phyloP scores from a whole-genome alignment of 352 stramenopile species.

The Phytophthora niederhauseri region DNA sequence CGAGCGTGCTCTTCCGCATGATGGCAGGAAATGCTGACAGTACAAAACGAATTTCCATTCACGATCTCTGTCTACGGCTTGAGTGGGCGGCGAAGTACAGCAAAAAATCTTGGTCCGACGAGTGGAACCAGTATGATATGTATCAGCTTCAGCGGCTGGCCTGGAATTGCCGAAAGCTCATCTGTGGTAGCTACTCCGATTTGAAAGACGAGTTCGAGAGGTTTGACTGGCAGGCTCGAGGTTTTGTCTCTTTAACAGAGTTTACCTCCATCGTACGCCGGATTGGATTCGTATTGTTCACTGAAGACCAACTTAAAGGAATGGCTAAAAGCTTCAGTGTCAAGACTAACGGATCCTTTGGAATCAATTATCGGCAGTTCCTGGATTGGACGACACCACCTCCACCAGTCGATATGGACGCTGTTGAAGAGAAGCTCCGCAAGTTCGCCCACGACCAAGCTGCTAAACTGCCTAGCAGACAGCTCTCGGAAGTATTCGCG shows the following conservation, averaged over 20 bases:
- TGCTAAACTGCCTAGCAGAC: constrained; percentile 32
- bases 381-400: constrained; percentile 69
- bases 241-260: constrained; percentile 49
- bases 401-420: constrained; percentile 41
- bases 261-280: constrained; percentile 49
- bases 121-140: constrained; percentile 52
- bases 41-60: constrained; percentile 39
- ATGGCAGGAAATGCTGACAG: constrained; percentile 11
- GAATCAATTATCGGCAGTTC: constrained; percentile 71
- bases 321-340: constrained; percentile 61
- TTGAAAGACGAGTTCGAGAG: constrained; percentile 62
- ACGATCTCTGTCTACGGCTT: constrained; percentile 41
- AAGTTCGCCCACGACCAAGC: constrained; percentile 44
- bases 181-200: constrained; percentile 37
- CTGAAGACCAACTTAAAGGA: constrained; percentile 41
- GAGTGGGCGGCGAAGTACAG: constrained; percentile 35
- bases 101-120: constrained; percentile 4
- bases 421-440: constrained; percentile 58
- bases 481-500: constrained; percentile 44
- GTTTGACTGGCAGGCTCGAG: constrained; percentile 66
- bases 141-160: constrained; percentile 52
- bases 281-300: constrained; percentile 56
- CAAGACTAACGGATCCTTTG: constrained; percentile 52
- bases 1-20: constrained; percentile 45
- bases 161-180: constrained; percentile 55